Conservation (phyloP, 139 green algal species). For the Chlorella sp. region DNA sequence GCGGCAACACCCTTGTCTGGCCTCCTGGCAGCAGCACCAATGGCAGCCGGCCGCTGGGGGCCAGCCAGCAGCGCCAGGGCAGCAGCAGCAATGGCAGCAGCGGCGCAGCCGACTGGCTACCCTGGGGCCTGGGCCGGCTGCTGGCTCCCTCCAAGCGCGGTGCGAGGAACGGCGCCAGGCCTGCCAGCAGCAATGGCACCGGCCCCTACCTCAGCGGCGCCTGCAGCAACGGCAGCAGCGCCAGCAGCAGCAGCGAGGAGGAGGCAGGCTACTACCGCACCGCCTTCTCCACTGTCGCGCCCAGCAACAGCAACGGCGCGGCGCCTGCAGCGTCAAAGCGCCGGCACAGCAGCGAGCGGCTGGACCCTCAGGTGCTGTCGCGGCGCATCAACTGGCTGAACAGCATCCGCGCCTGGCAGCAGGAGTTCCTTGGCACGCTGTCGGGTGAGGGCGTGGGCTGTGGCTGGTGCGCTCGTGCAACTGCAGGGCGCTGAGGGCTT, state of each 20-base stretch:
- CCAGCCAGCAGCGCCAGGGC: neutral
- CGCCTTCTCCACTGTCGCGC: neutral
- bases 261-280: neutral
- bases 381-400: slow-evolving; percentile 75
- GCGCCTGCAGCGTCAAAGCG: too few species aligned
- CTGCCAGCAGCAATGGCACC: slow-evolving; percentile 11
- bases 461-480: neutral
- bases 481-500: too few species aligned
- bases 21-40: neutral
- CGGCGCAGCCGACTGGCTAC: neutral
- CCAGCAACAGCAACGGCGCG: neutral
- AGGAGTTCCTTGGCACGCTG: slow-evolving; percentile 81
- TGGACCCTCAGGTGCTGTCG: slow-evolving; percentile 35
- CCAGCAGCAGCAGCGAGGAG: neutral
- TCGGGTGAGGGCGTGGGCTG: slow-evolving; percentile 19
- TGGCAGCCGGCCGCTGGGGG: neutral
- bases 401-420: slow-evolving; percentile 80
- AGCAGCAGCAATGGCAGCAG: neutral
- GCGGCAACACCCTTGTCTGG: neutral
- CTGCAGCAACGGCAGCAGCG: neutral
- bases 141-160: neutral
- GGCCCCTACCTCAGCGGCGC: too few species aligned
- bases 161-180: neutral
- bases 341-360: too few species aligned
- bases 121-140: neutral